phyloP scores from a whole-genome alignment of 176 grass and related monocot species.

The Sorghum bicolor region Sorghum_bicolor_NCBIv3 NC_012871.2:14172001-14172500 shows the following conservation, averaged over 20 bases:
- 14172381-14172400: neutral
- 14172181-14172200: too few species aligned
- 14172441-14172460: neutral
- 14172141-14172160: too few species aligned
- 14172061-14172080: too few species aligned
- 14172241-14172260: too few species aligned
- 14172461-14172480: neutral
- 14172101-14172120: too few species aligned
- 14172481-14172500: neutral
- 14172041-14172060: too few species aligned
- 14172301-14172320: neutral
- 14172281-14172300: too few species aligned
- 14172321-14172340: conserved; percentile 2
- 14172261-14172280: neutral
- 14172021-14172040: neutral
- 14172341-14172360: neutral
- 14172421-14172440: neutral
- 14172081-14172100: too few species aligned
- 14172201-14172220: too few species aligned
- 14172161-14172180: too few species aligned
- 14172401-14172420: neutral
- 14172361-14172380: neutral
- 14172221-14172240: too few species aligned
- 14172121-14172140: too few species aligned
- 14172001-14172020: neutral